These are phyloP conservation scores for Rubroboletus pulcherrimus DNA, from an alignment of 768 basidiomycete species.

Conservation along the genomic window DNA sequence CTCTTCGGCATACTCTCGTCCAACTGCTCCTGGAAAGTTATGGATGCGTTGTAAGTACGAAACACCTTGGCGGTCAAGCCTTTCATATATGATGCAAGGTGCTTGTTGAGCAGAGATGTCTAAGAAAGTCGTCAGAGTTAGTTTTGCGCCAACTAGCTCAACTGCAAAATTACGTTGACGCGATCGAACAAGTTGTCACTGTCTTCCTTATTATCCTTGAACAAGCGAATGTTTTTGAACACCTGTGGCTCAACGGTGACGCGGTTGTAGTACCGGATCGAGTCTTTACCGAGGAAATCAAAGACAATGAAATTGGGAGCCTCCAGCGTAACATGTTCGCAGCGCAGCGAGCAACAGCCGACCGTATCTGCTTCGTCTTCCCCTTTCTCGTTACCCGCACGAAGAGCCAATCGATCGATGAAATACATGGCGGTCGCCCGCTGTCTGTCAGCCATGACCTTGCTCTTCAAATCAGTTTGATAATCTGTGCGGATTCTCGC, in stretches of 20 bases:
- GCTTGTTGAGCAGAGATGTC: conserved; percentile 87
- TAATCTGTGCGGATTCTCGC: conserved; percentile 91
- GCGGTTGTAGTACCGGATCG: conserved; percentile 93
- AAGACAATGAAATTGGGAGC: conserved; percentile 86
- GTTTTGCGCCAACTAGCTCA: conserved; percentile 1
- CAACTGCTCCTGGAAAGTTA: conserved; percentile 89
- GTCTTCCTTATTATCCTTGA: conserved; percentile 90
- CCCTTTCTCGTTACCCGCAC: conserved; percentile 99
- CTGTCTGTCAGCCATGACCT: conserved; percentile 92
- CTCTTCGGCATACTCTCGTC: conserved; percentile 67
- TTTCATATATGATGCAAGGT: conserved; percentile 91
- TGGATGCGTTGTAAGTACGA: conserved; percentile 99
- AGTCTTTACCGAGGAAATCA: conserved; percentile 99
- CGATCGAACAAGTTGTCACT: conserved; percentile 93
- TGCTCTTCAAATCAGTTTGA: conserved; percentile 74
- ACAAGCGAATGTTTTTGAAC: conserved; percentile 97
- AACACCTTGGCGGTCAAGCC: conserved; percentile 99
- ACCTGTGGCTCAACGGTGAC: conserved; percentile 88
- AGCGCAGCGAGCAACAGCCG: conserved; percentile 96
- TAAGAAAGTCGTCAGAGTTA: conserved; percentile 33
- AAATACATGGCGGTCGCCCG: conserved; percentile 99
- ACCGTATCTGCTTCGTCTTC: conserved; percentile 99
- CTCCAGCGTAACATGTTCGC: conserved; percentile 92
- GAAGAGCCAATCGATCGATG: conserved; percentile 93
- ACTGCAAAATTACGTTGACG: conserved; percentile 57